Base-by-base conservation (phyloP, 2,329 filamentous ascomycete genomes). In the Fusarium haematococcum region DNA sequence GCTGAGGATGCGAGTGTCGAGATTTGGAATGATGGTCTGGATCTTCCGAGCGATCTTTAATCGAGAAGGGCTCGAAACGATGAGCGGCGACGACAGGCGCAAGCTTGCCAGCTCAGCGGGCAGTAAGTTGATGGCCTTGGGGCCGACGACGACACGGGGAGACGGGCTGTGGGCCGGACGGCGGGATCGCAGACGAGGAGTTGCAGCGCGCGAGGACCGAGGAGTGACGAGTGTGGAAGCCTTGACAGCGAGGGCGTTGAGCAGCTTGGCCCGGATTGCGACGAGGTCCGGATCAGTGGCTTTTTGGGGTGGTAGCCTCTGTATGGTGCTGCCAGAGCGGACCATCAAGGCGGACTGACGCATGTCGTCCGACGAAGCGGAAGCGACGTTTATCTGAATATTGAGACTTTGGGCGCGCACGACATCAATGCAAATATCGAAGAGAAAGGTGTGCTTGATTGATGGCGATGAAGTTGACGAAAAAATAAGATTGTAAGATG, bases 21-120 rank as follows among this genome's bases (percentile, higher is more conserved):
- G 75, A 16, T 83, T 81, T 3, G 82, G 79, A 37, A 84, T 79
- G 7, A 82, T 78, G 18, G 77, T 68, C 65, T 80, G 81, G 14
- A 85, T 81, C 10, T 71, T 79, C 25, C 73, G 75, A 7, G 83
- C 82, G 13, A 84, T 76, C 9, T 76, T 69, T n/a, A 80, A 74
- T 43, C 83, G 81, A 4, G 83, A 85, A 7, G 83, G 82, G 18
- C 82, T 84, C 32, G 78, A 81, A 32, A 85, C 79, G 52, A 85
- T 81, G 64, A 85, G 79, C 1, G 83, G 83, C 13, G 77, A 76
- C 5, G 80, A 75, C 9, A 83, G 70, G 20, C 75, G 74, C 13
- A 84, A 75, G 3, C 77, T 78, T 32, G 74, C 78, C 8, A 85
- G 75, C 67, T 85, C 83, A 14, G 73, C 73, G 6, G 83, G 77